Conservation (phyloP, 1,284 basidiomycete species). For the Trichosporon coremiiforme region DNA sequence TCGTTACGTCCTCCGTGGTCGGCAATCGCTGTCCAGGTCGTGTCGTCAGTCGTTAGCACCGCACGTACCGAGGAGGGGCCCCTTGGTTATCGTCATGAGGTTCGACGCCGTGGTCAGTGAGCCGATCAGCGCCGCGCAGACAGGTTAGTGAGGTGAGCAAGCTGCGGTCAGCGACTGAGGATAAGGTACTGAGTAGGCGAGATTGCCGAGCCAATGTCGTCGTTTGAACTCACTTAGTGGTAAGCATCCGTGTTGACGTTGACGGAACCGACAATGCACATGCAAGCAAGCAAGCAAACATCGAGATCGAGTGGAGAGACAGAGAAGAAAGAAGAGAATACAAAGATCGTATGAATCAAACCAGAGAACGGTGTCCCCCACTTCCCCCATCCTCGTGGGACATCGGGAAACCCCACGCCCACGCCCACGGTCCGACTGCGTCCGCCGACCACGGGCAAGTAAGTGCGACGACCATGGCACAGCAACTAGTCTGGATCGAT, state of each 20-base stretch:
- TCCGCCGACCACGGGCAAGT: background rate
- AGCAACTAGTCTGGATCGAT: background rate
- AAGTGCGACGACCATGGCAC: background rate
- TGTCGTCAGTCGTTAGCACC: background rate
- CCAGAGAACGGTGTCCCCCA: background rate
- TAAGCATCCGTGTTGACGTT: background rate
- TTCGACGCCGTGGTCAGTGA: background rate
- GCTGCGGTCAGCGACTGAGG: background rate
- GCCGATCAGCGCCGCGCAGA: background rate
- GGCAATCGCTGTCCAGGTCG: background rate
- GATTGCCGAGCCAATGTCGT: background rate
- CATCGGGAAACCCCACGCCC: slow-evolving; percentile 4
- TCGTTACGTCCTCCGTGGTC: background rate
- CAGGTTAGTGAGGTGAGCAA: background rate
- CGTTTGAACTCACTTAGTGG: background rate
- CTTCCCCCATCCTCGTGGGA: background rate
- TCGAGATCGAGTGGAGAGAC: background rate
- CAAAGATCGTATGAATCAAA: background rate
- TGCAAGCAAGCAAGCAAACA: no score
- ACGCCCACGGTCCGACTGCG: background rate
- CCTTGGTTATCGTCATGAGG: background rate
- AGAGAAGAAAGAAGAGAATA: background rate
- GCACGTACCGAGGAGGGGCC: background rate
- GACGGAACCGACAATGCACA: background rate
- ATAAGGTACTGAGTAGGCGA: background rate